These are phyloP conservation scores for Pichia deserticola DNA, from an alignment of 805 yeast species.

Conservation along the genomic window DNA sequence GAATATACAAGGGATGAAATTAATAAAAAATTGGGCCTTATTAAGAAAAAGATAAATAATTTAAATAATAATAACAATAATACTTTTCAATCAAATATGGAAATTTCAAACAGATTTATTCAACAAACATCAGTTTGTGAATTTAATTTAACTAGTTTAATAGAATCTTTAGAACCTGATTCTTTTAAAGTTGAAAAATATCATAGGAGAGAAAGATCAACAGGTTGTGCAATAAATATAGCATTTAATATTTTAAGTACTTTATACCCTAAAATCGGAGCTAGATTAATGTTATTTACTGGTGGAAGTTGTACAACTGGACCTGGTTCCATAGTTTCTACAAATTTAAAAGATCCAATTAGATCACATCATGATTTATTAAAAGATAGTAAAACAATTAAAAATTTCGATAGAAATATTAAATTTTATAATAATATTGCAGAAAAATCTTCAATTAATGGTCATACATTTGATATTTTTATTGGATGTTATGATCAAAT, in stretches of 20 bases:
- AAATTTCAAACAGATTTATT: conserved; percentile 33
- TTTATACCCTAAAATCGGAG: conserved; percentile 42
- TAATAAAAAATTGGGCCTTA: conserved; percentile 38
- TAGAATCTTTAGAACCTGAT: conserved; percentile 43
- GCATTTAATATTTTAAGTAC: conserved; percentile 32
- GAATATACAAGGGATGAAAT: conserved; percentile 42
- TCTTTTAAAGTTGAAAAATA: conserved; percentile 39
- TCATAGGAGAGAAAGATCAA: conserved; percentile 45
- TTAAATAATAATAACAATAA: not conserved
- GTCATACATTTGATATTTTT: conserved; percentile 50
- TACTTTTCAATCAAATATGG: not conserved
- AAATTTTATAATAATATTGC: conserved; percentile 46
- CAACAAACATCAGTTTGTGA: conserved; percentile 44
- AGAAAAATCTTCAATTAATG: conserved; percentile 37
- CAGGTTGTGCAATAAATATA: conserved; percentile 55
- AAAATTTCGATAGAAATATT: conserved; percentile 36
- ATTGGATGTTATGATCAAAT: conserved; percentile 65
- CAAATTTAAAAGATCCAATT: conserved; percentile 51
- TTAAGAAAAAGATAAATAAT: conserved; percentile 26
- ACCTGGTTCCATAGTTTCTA: conserved; percentile 53
- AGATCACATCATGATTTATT: conserved; percentile 60
- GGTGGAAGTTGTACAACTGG: conserved; percentile 65
- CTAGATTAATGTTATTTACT: conserved; percentile 45
- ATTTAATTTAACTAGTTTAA: conserved; percentile 39
- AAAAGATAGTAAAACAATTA: conserved; percentile 33